Base-by-base conservation (phyloP, 306 rosid species). In the Vicia villosa region DNA sequence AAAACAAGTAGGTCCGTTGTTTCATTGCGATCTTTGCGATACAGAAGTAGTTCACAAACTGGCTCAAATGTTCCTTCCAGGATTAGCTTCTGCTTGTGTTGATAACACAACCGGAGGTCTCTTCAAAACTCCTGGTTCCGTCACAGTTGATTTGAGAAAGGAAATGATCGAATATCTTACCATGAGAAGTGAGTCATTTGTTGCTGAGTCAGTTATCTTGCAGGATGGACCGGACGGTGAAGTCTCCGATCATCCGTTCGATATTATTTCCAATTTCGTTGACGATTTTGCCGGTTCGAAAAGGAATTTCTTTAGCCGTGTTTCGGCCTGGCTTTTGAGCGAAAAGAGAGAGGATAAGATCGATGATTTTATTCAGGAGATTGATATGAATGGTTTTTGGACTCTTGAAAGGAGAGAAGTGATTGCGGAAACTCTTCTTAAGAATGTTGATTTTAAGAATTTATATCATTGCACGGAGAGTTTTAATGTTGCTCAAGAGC, bases 291-390 rank as follows among this genome's bases (percentile, higher is more conserved):
- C 78, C 6, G 62, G 66, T 64, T 75, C 73, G 3, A 88, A 88
- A 84, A 82, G 88, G 74, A 93, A 85, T 84, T 74, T 90, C 57
- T 85, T 88, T 41, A 80, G 96, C 56, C 79, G 86, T 62, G 89
- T 90, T 54, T 88, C 97, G 0, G 97, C 88, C 20, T 90, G 97
- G 97, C 58, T 93, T 61, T 77, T 93, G 1, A 90, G 94, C 26
- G 97, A 93, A n/a, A 83, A 77, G 77, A 82, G 96, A 74, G 98
- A 93, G 76, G 98, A 93, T 60, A 93, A 86, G 1, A 90, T 90
- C 6, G 98, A 90, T 65, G 97, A 93, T 83, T 83, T 90, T 11
- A 77, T 85, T 69, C 98, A 93, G 43, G 97, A 90, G 71, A 83
- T 93, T 82, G 96, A 85, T 15, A 68, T 74, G 26, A 84, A 85